Conservation (phyloP, 2,329 filamentous ascomycete genomes). For the Trichoderma sp. region DNA sequence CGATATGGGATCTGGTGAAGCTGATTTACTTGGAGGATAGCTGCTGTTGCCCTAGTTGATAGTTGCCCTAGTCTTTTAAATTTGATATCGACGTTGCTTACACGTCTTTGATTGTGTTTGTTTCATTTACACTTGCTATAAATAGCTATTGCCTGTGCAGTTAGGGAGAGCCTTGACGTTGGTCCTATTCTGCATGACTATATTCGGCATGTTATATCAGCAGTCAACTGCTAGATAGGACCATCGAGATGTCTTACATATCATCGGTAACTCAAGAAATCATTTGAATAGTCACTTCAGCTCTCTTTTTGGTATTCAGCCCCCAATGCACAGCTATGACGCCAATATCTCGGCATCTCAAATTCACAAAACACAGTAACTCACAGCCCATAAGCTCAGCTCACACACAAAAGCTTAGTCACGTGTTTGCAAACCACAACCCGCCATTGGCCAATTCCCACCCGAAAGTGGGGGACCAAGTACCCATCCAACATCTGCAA, state of each 20-base stretch:
- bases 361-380: background rate
- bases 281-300: background rate
- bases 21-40: background rate
- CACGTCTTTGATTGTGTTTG: background rate
- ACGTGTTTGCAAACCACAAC: slow-evolving; percentile 31
- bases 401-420: slow-evolving; percentile 25
- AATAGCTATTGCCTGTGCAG: background rate
- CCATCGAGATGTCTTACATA: background rate
- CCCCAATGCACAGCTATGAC: background rate
- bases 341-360: background rate
- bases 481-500: slow-evolving; percentile 31
- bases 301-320: background rate
- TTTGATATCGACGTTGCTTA: background rate
- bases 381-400: background rate
- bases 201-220: background rate
- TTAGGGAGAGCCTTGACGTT: background rate
- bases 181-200: background rate
- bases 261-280: background rate
- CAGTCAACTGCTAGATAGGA: no score
- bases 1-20: background rate
- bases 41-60: background rate
- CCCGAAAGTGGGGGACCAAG: slow-evolving; percentile 31
- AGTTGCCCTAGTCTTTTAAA: background rate
- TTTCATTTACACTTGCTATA: background rate
- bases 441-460: slow-evolving; percentile 39